Percentiles rank a stretch among this genome's conserved stretches.
Conservation (phyloP, 352 stramenopile species). For the Pythium dissotocum region DNA sequence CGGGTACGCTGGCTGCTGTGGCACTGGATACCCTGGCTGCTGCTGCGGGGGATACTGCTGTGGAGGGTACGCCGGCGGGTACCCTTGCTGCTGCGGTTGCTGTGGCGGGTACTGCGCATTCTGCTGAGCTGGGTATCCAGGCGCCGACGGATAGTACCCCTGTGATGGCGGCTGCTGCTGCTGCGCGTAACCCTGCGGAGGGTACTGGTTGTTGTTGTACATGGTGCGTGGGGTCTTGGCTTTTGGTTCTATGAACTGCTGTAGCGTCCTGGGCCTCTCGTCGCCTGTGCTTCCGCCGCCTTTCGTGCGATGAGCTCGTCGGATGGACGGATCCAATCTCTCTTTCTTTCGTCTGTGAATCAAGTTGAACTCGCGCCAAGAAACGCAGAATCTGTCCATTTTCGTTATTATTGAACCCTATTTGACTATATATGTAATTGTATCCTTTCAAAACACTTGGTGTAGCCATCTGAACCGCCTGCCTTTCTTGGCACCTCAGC, state of each 20-base stretch:
- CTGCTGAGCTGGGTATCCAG: not conserved
- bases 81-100: constrained; percentile 27
- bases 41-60: constrained; percentile 12
- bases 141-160: constrained; percentile 12
- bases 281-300: not conserved
- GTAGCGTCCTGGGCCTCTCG: not conserved
- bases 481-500: too few relatives aligned
- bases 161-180: not conserved
- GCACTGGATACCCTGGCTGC: constrained; percentile 35
- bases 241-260: not conserved
- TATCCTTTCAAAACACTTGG: not conserved
- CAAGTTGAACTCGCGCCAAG: not conserved
- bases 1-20: constrained; percentile 40
- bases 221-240: not conserved
- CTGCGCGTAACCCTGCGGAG: constrained; percentile 9
- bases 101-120: not conserved
- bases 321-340: not conserved
- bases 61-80: constrained; percentile 31
- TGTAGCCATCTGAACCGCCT: constrained; percentile 7
- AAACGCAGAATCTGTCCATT: not conserved
- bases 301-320: not conserved
- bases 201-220: constrained; percentile 31
- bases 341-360: not conserved
- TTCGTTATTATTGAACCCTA: not conserved
- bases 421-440: constrained; percentile 1